These are phyloP conservation scores for Cicer judaicum DNA, from an alignment of 306 rosid genomes.

Conservation along the genomic window DNA sequence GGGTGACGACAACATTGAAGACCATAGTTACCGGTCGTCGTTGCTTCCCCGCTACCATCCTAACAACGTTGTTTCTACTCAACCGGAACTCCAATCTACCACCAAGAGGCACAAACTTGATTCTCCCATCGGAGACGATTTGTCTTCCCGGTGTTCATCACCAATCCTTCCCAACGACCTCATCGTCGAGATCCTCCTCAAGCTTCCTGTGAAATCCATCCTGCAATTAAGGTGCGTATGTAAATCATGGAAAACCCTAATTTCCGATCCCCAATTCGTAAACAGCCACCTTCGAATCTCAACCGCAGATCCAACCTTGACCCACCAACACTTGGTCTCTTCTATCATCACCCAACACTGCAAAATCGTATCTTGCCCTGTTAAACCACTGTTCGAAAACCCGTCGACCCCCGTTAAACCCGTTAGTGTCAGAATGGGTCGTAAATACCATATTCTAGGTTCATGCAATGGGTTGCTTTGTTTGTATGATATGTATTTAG, in stretches of 20 bases:
- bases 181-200: constrained; percentile 25
- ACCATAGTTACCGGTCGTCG: no score
- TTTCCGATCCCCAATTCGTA: constrained; percentile 34
- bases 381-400: not conserved
- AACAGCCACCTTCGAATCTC: constrained; percentile 28
- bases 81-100: not conserved
- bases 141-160: not conserved
- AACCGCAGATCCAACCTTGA: not conserved
- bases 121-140: not conserved
- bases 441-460: not conserved
- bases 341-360: not conserved
- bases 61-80: no score
- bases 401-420: not conserved
- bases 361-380: not conserved
- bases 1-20: no score
- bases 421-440: not conserved
- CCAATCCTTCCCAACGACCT: constrained; percentile 5
- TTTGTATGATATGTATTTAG: not conserved
- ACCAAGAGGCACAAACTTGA: not conserved
- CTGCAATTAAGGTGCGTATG: not conserved
- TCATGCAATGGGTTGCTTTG: constrained; percentile 42
- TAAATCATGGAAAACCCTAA: constrained; percentile 43
- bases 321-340: constrained; percentile 8
- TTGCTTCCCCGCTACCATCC: no score
- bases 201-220: constrained; percentile 28